Evolutionary conservation across 306 rosid species (phyloP), one percentile per base, ranked within the genome.

Genomic region (Pterocarpus santalinus): DNA sequence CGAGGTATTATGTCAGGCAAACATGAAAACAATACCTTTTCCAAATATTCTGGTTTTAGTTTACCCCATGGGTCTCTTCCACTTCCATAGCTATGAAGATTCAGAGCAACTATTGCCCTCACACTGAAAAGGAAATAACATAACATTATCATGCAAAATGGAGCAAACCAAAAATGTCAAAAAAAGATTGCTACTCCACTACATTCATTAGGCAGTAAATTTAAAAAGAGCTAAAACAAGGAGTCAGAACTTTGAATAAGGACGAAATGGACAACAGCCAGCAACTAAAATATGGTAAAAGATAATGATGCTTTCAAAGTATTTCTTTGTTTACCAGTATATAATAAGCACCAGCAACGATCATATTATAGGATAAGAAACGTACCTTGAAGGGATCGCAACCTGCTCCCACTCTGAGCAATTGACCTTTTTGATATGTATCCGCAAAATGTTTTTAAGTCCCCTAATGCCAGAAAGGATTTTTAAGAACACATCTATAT

Each of bases 21-120:
- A 65, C 72, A 79, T 8, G 43, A 43, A 73, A 44, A 63, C 71
- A 33, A 57, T 91, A 93, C 99, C 99, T 89, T 96, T 83, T 96
- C 97, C 92, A 96, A 79, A 83, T 96, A 96, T 14, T 93, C 91
- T 39, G 97, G 98, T 79, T 89, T 89, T 39, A 85, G 85, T 84
- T 87, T 87, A 84, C 98, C 99, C 99, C 99, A 96, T 15, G 99
- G 99, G 83, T 96, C 90, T 84, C 98, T 90, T 86, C 99, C 99
- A 78, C 99, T 92, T 68, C 94, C 99, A 67, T 96, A 96, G 92
- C 86, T 96, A 89, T 88, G 95, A 80, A 96, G 98, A 89, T 96
- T 96, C 79, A 96, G 78, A 55, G 90, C 97, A 84, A 96, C 98
- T 71, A 96, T 88, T 62, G 98, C 91, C 90, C 99, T 90, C 52